Evolutionary conservation across 495 filamentous ascomycete genomes (phyloP), one percentile per base, ranked within the genome.

Genomic region (Tetracladium marchalianum): DNA sequence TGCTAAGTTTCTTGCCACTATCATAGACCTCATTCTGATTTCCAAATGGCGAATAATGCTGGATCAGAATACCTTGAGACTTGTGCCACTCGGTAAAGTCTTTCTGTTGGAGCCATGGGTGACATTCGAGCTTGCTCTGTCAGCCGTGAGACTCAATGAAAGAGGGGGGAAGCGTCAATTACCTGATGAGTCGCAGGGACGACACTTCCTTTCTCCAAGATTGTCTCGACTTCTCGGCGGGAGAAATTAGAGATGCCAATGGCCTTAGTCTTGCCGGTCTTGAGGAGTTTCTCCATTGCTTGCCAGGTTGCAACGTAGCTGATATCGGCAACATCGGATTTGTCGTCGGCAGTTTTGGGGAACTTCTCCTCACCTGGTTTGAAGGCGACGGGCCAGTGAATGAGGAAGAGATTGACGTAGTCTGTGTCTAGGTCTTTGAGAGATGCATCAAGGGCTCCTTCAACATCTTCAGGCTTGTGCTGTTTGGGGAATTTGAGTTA

Each of bases 321-420:
- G 43, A 78, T 84, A n/a, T 70, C 80, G 11, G 81, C 68, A 12
- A 90, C 72, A 69, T 87, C 85, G 68, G 65, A 85, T 84, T 65
- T 81, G 69, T 81, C 87, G 87, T 42, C 85, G 87, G 67, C 90
- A 67, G 87, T 73, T 81, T 85, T 90, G 65, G 85, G 72, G 31
- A 63, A 52, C 22, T 66, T 61, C 12, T 44, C 27, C 39, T 73
- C 59, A 19, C 65, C 58, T 11, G 69, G 64, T 17, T 67, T 61
- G 22, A 66, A 68, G 27, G 67, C 71, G 41, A 54, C 68, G 7
- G 87, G 87, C 87, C 86, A 93, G 66, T 93, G 86, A 66, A 92
- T 78, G 15, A 93, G 77, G 64, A 84, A 93, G 19, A 93, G 71
- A 56, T 95, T 87, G 44, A 95, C 77, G 53, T 93, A 94, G 57